Evolutionary conservation across 129 eudicot species (phyloP), one percentile per base, ranked within the genome.

Genomic region (Artemisia tridentata): DNA sequence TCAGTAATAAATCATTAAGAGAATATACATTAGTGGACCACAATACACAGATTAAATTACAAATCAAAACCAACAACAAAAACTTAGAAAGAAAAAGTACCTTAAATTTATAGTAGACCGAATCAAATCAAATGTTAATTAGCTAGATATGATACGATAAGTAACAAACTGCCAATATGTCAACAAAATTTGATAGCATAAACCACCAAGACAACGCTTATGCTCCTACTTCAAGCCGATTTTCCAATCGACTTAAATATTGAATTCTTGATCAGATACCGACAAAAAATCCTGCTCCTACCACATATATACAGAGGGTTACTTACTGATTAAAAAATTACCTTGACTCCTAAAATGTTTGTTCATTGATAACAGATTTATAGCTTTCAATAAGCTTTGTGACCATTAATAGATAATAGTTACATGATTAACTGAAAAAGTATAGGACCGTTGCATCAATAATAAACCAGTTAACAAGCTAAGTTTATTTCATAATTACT

Each of bases 141-240:
- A 25, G 29, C 29, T 25, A 25, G 29, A 25, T 25, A 61, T 76
- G 14, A 47, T 29, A 51, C 21, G 15, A 15, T 43, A 49, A 69
- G 51, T 34, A 51, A 52, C 29, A 61, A 14, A n/a, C 52, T 61
- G 63, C 55, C 16, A 34, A 18, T 23, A 49, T 19, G 57, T 56
- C 63, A 19, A 31, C 59, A 29, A 38, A 41, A 21, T 50, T 67
- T 48, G 53, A 47, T 11, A 15, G 50, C 62, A 59, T 67, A 29
- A 29, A 66, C 23, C 20, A 41, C 61, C 69, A 34, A 69, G 21
- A 18, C 10, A 49, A 49, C 16, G 56, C 3, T 38, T 72, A 72
- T 72, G 49, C 49, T 50, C 69, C 65, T 76, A 76, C 75, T 76
- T 76, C 70, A 76, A 64, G 34, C 51, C 75, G 16, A 34, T 60